These are phyloP conservation scores for Eucalyptus erythrocorys DNA, from an alignment of 345 rosid species.

Conservation along the genomic window DNA sequence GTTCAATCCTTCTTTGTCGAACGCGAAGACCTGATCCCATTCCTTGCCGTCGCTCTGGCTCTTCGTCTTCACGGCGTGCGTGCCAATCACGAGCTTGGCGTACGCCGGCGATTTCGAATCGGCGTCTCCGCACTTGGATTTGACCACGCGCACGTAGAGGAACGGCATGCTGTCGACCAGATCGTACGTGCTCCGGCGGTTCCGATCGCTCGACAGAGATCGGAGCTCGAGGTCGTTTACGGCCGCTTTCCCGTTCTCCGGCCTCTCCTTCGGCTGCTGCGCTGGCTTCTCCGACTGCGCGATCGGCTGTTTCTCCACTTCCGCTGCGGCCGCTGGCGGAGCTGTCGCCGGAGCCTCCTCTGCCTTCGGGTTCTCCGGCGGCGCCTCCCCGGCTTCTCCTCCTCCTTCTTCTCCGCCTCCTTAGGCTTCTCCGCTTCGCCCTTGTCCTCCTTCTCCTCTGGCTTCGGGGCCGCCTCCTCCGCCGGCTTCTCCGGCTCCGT, in stretches of 20 bases:
- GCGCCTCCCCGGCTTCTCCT: conserved; percentile 7
- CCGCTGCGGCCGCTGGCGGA: conserved; percentile 21
- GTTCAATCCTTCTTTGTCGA: conserved; percentile 71
- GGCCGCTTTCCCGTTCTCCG: neutral
- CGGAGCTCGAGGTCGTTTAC: conserved; percentile 42
- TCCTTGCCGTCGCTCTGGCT: conserved; percentile 46
- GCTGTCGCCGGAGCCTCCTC: conserved; percentile 9
- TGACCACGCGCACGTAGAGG: conserved; percentile 63
- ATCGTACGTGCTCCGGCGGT: conserved; percentile 56
- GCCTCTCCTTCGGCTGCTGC: conserved; percentile 11
- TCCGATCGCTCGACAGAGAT: conserved; percentile 35
- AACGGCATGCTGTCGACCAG: conserved; percentile 81
- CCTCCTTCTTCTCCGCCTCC: conserved; percentile 12
- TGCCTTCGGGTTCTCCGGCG: conserved; percentile 11
- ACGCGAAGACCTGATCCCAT: conserved; percentile 91
- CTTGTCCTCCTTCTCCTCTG: conserved; percentile 24
- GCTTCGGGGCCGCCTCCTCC: conserved; percentile 15
- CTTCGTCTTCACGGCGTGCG: conserved; percentile 68
- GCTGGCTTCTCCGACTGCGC: conserved; percentile 31
- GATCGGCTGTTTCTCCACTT: conserved; percentile 26
- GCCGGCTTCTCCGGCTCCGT: conserved; percentile 19
- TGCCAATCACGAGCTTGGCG: conserved; percentile 78
- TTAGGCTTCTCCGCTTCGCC: conserved; percentile 10
- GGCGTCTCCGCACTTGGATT: conserved; percentile 38
- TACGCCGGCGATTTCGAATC: conserved; percentile 24